Percentiles rank a stretch among this genome's conserved stretches.
phyloP scores from a whole-genome alignment of 2,329 filamentous ascomycete genomes.

The Penicillium concentricum region DNA sequence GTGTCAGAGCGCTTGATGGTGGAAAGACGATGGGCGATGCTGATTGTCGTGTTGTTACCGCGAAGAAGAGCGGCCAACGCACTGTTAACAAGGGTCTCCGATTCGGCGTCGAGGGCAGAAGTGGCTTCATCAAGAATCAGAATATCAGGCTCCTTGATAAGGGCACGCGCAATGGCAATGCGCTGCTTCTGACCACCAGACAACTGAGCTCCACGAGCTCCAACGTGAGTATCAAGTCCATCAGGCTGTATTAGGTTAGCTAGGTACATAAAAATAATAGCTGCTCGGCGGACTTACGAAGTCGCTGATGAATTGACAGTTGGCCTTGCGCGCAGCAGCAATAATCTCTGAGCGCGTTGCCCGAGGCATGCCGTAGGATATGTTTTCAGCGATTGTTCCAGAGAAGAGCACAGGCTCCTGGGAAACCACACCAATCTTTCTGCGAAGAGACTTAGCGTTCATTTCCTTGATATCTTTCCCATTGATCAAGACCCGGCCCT shows the following conservation, averaged over 20 bases:
- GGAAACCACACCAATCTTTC: conserved; percentile 90
- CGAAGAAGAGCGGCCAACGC: conserved; percentile 77
- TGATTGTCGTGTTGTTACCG: conserved; percentile 93
- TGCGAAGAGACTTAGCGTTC: conserved; percentile 89
- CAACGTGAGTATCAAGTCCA: conserved; percentile 89
- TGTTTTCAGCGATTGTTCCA: conserved; percentile 74
- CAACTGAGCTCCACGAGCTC: conserved; percentile 86
- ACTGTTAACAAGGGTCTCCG: conserved; percentile 92
- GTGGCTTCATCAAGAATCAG: conserved; percentile 96
- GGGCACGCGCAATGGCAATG: conserved; percentile 90
- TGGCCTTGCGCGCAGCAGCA: conserved; percentile 82
- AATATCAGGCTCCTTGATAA: conserved; percentile 95
- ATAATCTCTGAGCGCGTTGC: conserved; percentile 80
- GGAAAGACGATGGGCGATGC: conserved; percentile 90
- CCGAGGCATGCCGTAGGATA: conserved; percentile 81
- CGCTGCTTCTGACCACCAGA: conserved; percentile 97
- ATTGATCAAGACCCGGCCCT: conserved; percentile 76
- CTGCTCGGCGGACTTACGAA: conserved; percentile 57
- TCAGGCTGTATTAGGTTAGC: conserved; percentile 60
- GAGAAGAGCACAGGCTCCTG: conserved; percentile 96
- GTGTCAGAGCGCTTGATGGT: conserved; percentile 95
- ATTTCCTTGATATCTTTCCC: conserved; percentile 78
- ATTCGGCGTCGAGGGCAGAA: conserved; percentile 92
- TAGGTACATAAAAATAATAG: not conserved
- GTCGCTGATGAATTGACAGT: conserved; percentile 94